phyloP scores from a whole-genome alignment of 768 basidiomycete genomes.

The Pulveroboletus sp. region DNA sequence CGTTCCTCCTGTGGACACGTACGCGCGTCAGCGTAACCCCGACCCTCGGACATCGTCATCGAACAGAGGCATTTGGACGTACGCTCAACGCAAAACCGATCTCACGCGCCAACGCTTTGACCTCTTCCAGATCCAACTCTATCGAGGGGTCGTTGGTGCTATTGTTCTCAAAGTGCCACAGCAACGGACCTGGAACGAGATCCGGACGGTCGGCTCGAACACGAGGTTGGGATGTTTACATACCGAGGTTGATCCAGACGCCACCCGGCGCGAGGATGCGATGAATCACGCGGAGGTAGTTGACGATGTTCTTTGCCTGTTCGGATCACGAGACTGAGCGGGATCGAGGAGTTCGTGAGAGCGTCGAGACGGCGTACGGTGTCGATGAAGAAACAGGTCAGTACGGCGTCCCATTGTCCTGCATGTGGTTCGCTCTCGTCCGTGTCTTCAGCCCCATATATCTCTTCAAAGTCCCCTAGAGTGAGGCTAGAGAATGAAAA shows the following conservation, averaged over 20 bases:
- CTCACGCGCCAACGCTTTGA: no score
- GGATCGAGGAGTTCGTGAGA: neutral
- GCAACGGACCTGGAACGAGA: no score
- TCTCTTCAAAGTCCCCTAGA: no score
- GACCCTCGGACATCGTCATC: no score
- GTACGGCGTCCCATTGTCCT: no score
- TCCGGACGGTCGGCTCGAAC: conserved; percentile 67
- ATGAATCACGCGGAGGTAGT: conserved; percentile 86
- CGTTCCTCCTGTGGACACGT: conserved; percentile 74
- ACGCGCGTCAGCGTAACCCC: neutral
- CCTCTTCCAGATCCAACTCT: conserved; percentile 89
- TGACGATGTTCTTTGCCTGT: conserved; percentile 90
- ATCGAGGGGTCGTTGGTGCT: conserved; percentile 73
- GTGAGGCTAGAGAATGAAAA: no score
- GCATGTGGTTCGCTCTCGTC: no score
- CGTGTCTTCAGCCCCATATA: no score
- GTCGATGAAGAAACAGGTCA: no score
- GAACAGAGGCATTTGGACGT: no score
- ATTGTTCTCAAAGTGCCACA: conserved; percentile 98
- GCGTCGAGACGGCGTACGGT: conserved; percentile 41
- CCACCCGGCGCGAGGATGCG: conserved; percentile 79
- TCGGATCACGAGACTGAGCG: neutral
- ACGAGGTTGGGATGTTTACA: neutral
- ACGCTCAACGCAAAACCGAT: no score
- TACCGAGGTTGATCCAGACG: conserved; percentile 82